A percentile compares a stretch with the other conserved stretches of the same genome.
phyloP scores from a whole-genome alignment of 805 yeast genomes.

The Groenewaldozyma tartarivorans region DNA sequence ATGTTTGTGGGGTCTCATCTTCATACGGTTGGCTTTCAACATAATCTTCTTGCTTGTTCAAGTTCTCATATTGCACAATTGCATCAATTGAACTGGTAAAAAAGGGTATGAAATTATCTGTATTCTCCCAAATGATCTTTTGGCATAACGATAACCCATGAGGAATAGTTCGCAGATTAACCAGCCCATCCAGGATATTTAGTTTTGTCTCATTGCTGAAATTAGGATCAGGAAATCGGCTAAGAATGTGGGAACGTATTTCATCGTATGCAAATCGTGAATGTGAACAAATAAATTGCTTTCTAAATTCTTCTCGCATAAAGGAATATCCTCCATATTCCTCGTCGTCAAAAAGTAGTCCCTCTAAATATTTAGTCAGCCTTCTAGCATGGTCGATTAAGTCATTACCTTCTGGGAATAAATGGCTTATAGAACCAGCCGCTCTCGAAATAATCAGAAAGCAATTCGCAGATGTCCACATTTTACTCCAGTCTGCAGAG shows the following conservation, averaged over 20 bases:
- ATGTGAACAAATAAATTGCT: no score
- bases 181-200: slow-evolving; percentile 12
- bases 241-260: slow-evolving; percentile 8
- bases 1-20: no score
- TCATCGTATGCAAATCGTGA: slow-evolving; percentile 6
- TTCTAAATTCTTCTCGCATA: no score
- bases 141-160: slow-evolving; percentile 8
- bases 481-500: not conserved
- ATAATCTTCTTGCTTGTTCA: not conserved
- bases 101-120: slow-evolving; percentile 5
- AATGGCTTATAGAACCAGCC: not conserved
- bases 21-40: not conserved
- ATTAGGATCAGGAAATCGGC: slow-evolving; percentile 4
- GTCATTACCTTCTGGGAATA: no score
- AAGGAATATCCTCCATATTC: no score
- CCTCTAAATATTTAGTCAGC: no score
- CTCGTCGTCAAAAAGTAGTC: no score
- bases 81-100: slow-evolving; percentile 5
- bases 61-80: slow-evolving; percentile 7
- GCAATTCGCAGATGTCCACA: slow-evolving; percentile 4
- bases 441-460: not conserved
- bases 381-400: no score
- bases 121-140: slow-evolving; percentile 3
- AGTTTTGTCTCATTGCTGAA: slow-evolving; percentile 6
- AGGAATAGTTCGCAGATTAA: slow-evolving; percentile 8